These are phyloP conservation scores for Stenogyne calaminthoides DNA, from an alignment of 305 asterid species.

Conservation along the genomic window DNA sequence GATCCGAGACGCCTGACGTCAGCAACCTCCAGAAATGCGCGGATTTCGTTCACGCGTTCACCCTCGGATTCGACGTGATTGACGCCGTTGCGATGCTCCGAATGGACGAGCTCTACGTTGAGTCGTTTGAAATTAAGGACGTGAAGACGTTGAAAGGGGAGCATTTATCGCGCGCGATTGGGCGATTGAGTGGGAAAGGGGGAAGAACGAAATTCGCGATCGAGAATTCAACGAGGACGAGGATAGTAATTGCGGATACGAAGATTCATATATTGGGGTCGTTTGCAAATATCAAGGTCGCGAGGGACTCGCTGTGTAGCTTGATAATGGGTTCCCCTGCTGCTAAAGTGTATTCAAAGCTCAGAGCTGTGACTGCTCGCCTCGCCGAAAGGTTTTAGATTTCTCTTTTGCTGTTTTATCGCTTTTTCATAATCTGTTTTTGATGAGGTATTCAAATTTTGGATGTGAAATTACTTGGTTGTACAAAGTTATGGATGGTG, in stretches of 20 bases:
- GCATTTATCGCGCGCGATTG: constrained; percentile 82
- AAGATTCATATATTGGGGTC: constrained; percentile 80
- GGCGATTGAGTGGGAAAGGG: constrained; percentile 83
- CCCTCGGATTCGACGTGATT: constrained; percentile 71
- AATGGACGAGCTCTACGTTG: constrained; percentile 75
- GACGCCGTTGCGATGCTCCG: constrained; percentile 83
- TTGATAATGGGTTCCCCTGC: constrained; percentile 86
- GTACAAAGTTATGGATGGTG: background rate
- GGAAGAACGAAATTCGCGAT: constrained; percentile 86
- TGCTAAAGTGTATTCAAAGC: constrained; percentile 82
- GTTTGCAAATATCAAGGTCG: constrained; percentile 69
- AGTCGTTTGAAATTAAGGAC: constrained; percentile 84
- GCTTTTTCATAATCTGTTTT: constrained; percentile 7
- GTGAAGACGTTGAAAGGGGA: constrained; percentile 85
- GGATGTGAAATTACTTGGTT: background rate
- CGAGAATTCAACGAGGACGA: constrained; percentile 73
- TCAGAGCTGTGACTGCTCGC: constrained; percentile 67
- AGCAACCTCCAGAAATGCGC: constrained; percentile 84
- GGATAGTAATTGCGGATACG: constrained; percentile 77
- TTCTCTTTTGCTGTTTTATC: background rate
- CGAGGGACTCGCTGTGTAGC: constrained; percentile 79
- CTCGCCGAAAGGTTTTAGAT: constrained; percentile 66
- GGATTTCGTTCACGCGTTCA: constrained; percentile 86
- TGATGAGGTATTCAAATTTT: constrained; percentile 26
- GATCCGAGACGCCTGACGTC: constrained; percentile 73